A percentile compares a stretch with the other conserved stretches of the same genome.
Evolutionary conservation across 1,284 basidiomycete genomes (phyloP).

Genomic region (Leccinum pachyderme): DNA sequence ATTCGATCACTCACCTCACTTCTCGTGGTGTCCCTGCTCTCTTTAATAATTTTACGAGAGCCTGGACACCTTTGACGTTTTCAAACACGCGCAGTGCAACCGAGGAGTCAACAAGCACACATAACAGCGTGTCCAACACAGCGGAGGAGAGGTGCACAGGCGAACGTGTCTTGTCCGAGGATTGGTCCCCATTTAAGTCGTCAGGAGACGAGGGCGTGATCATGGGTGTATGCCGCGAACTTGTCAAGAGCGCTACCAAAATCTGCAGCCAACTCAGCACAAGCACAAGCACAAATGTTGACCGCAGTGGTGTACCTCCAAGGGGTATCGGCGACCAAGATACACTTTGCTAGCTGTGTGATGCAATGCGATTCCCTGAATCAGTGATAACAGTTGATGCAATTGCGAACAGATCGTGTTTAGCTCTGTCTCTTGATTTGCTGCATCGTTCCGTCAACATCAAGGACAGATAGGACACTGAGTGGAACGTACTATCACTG

Average conservation of each 20-base stretch:
- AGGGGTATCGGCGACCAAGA: conserved; percentile 63
- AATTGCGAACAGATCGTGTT: conserved; percentile 48
- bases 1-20: conserved; percentile 60
- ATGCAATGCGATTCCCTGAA: conserved; percentile 79
- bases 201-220: conserved; percentile 21
- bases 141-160: conserved; percentile 50
- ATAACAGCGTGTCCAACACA: conserved; percentile 79
- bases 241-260: conserved; percentile 65
- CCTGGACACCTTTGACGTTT: conserved; percentile 69
- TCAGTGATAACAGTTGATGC: conserved; percentile 57
- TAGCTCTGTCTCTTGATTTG: conserved; percentile 44
- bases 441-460: conserved; percentile 27
- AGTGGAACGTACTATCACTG: conserved; percentile 37
- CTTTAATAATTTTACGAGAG: conserved; percentile 80
- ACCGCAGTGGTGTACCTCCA: conserved; percentile 56
- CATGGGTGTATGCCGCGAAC: conserved; percentile 57
- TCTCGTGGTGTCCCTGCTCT: conserved; percentile 77
- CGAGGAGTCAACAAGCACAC: conserved; percentile 80
- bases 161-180: conserved; percentile 27
- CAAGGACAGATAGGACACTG: not conserved
- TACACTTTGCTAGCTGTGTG: conserved; percentile 68
- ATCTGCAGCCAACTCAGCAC: conserved; percentile 39
- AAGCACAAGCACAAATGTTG: conserved; percentile 1
- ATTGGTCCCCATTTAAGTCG: conserved; percentile 10
- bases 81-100: conserved; percentile 75